Base-by-base conservation (phyloP, 495 filamentous ascomycete genomes). In the Usnea hakonensis region DNA sequence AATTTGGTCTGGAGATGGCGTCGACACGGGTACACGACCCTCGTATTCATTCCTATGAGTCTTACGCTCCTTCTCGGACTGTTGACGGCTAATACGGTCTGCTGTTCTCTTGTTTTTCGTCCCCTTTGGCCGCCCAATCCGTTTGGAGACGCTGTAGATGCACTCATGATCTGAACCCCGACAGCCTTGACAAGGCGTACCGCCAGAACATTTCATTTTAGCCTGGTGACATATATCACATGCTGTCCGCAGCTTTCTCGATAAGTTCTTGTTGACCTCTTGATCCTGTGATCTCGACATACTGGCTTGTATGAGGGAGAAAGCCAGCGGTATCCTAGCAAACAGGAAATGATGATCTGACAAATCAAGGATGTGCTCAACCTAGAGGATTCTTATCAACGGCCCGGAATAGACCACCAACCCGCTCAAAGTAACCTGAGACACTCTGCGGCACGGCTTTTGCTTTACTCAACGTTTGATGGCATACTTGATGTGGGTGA, bases 141-240 rank as follows among this genome's bases (percentile, higher is more conserved):
- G 61, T 33, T 69, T 68, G 17, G 70, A 70, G 36, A 68, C 57
- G 52, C 68, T 70, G 55, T 69, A 72, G 23, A 38, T 58, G 58
- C 70, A 72, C 10, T 43, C 32, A 21, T 59, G 56, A 3, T 64
- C 60, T 8, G 62, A 56, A 28, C 65, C 65, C 35, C 57, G 57
- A 55, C 69, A 71, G 10, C 61, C 66, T 38, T 64, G 54, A 53
- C 69, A 71, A 10, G 68, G 68, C 8, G 61, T 53, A 35, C 68
- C 65, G 10, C 68, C 69, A 21, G 59, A 64, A 53, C 69, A 70
- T 53, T 64, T 66, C 53, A 70, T 63, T 56, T 71, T 71, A 7
- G 58, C 61, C 23, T 66, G 64, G 43, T 71, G 69, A 50, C 69
- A 71, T 41, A 62, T 44, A 58, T 71, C 68, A 57, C 69, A 71